phyloP scores from a whole-genome alignment of 305 asterid genomes.

The Fraxinus xanthoxyloides region DNA sequence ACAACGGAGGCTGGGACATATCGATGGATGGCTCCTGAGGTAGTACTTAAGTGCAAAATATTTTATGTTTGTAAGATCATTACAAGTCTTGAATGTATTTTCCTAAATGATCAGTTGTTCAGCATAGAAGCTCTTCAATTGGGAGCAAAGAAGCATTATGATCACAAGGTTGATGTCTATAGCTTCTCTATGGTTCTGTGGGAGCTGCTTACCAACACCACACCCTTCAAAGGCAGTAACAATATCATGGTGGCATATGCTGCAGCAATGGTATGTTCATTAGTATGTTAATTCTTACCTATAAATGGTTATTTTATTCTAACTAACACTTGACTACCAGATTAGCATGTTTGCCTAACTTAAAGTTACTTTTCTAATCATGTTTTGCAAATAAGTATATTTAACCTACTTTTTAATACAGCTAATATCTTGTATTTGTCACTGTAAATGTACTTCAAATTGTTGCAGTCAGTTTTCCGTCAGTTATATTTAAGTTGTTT shows the following conservation, averaged over 20 bases:
- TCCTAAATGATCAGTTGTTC: conserved; percentile 41
- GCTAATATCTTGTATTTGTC: neutral
- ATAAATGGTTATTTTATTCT: neutral
- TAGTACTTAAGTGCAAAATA: conserved; percentile 9
- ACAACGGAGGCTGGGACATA: conserved; percentile 69
- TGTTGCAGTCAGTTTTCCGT: neutral
- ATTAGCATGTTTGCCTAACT: neutral
- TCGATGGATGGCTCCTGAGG: conserved; percentile 84
- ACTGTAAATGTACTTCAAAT: neutral
- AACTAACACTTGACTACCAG: neutral
- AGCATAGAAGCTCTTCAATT: conserved; percentile 28
- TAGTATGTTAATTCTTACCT: neutral
- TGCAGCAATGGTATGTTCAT: conserved; percentile 43
- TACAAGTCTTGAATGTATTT: conserved; percentile 11
- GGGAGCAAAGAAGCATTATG: conserved; percentile 54
- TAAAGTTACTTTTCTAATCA: neutral
- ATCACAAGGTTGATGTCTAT: conserved; percentile 66
- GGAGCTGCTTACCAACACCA: conserved; percentile 58
- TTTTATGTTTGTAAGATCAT: neutral
- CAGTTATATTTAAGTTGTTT: neutral
- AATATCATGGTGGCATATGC: conserved; percentile 56
- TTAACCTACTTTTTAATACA: neutral
- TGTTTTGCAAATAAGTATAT: neutral
- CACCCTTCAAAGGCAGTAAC: conserved; percentile 56
- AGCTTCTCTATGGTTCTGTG: conserved; percentile 66